Evolutionary conservation across 73 alveolate species (phyloP).

Genomic region (Tetrahymena thermophila): DNA sequence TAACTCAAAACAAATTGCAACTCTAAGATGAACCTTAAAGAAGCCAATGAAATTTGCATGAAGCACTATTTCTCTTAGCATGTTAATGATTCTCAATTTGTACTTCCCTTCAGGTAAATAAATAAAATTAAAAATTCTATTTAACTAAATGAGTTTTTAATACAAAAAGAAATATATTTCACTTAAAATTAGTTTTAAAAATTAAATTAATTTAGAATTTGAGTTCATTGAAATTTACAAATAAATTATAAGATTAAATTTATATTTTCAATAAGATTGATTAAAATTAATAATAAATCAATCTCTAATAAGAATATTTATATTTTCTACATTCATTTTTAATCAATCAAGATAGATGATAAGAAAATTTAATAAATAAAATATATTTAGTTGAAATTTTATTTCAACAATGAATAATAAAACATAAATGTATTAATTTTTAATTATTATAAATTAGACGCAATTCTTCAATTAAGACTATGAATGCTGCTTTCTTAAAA

Average conservation of each 20-base stretch:
- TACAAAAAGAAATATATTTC: neutral
- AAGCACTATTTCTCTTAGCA: neutral
- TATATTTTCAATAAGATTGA: no score
- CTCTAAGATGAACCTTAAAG: neutral
- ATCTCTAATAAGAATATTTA: no score
- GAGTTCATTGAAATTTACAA: neutral
- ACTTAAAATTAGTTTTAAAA: no score
- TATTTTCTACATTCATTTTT: no score
- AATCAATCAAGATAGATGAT: no score
- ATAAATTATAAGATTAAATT: neutral
- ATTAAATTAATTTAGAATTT: no score
- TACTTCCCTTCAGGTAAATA: neutral
- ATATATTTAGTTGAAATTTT: no score
- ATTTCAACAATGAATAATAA: no score
- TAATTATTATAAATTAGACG: neutral
- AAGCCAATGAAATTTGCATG: neutral
- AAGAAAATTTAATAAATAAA: no score
- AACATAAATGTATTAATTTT: neutral
- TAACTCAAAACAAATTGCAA: neutral
- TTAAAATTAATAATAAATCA: no score
- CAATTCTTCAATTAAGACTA: neutral
- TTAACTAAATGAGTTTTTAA: neutral
- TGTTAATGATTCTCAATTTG: neutral
- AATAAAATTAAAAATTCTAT: neutral
- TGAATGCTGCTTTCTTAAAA: neutral